Base-by-base conservation (phyloP, 495 filamentous ascomycete species). In the Melanomma pulvis-pyrius region DNA sequence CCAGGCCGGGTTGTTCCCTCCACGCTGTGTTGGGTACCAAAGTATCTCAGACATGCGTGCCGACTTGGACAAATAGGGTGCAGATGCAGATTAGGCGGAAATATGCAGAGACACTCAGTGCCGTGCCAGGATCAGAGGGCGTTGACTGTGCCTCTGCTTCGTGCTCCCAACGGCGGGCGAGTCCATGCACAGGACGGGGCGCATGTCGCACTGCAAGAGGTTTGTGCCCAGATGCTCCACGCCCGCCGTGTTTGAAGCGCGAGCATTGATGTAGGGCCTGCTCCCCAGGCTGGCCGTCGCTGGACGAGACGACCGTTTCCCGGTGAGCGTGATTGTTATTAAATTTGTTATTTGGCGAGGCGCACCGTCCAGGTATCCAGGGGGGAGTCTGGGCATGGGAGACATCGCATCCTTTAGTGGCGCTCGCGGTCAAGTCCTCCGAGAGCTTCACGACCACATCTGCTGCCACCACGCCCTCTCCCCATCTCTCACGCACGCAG, bases 331-430 rank as follows among this genome's bases (percentile, higher is more conserved):
- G 52, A 36, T 62, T 67, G 68, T 71, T 67, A 59, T 67, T 24
- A 46, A 62, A 63, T 44, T 67, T 59, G 50, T 68, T 63, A 68
- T 59, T 53, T 63, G 21, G 44, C 61, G 53, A 62, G 46, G 64
- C 61, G 52, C 50, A 64, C 32, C 22, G 60, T 55, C 61, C 49
- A 60, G 49, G 50, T 50, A 52, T 60, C 61, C 55, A 65, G 55
- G 55, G 56, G 63, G 34, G 67, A 34, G 63, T 48, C 63, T 59
- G 53, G 68, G 68, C 68, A 52, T 61, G 30, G 50, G 48, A 56
- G 56, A 59, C 54, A 68, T 67, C 62, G 61, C 68, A 71, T 53
- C 53, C 60, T 59, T 17, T 63, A 63, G 61, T 70, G 63, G 68
- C 63, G 61, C 52, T 30, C 41, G 26, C 59, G 13, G 50, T 36